phyloP scores from a whole-genome alignment of 345 rosid genomes.

The Raphanus sativus region DNA sequence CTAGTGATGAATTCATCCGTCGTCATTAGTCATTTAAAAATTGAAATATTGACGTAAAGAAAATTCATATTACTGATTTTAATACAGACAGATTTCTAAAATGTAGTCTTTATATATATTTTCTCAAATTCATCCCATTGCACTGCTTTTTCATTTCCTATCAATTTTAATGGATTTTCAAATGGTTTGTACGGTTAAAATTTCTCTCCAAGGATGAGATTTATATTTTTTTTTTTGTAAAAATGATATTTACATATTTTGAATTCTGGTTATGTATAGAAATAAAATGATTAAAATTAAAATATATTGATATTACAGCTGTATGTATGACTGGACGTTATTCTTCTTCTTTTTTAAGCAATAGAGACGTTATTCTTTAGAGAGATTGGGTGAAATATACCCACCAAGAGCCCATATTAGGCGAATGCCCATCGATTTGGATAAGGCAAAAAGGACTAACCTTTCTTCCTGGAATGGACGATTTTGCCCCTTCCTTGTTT shows the following conservation, averaged over 20 bases:
- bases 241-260: background rate
- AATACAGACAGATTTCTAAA: background rate
- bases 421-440: no score
- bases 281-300: background rate
- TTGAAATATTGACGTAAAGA: background rate
- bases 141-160: background rate
- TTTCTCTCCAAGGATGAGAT: background rate
- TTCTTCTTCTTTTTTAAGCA: background rate
- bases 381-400: no score
- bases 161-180: background rate
- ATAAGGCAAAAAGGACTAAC: no score
- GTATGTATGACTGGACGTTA: background rate
- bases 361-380: background rate
- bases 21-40: background rate
- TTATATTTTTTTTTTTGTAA: background rate
- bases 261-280: background rate
- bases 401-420: no score
- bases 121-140: conserved; percentile 1
- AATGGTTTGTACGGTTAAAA: background rate
- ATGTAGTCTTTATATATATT: background rate
- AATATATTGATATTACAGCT: conserved; percentile 1
- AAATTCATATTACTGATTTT: background rate
- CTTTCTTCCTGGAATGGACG: no score
- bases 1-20: background rate
- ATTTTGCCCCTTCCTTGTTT: no score